A percentile compares a stretch with the other conserved stretches of the same genome.
phyloP scores from a whole-genome alignment of 1,284 basidiomycete genomes.

The Microbotryomycetes sp. region DNA sequence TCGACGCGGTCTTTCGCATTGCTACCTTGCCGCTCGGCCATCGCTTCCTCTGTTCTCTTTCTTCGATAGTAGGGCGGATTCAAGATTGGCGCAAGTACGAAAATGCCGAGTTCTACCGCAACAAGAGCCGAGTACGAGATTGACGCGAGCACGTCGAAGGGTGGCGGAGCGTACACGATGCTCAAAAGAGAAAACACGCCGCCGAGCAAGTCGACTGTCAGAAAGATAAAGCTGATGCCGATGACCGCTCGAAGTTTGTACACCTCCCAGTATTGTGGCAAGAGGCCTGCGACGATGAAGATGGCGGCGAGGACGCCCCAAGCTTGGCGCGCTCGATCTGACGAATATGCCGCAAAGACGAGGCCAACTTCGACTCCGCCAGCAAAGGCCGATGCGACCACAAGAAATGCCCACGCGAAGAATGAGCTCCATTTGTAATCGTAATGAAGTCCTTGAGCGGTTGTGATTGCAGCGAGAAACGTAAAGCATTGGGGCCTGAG shows the following conservation, averaged over 20 bases:
- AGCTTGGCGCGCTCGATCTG: background rate
- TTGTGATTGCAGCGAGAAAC: constrained; percentile 7
- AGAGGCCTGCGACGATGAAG: constrained; percentile 8
- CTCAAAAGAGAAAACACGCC: constrained; percentile 13
- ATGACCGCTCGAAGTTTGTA: constrained; percentile 13
- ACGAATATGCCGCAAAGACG: constrained; percentile 1
- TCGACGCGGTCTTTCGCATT: background rate
- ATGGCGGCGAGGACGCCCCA: constrained; percentile 10
- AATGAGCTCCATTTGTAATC: background rate
- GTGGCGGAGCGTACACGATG: constrained; percentile 4
- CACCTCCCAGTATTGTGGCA: constrained; percentile 14
- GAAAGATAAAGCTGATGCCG: constrained; percentile 20
- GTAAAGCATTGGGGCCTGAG: constrained; percentile 14
- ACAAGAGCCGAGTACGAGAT: constrained; percentile 11
- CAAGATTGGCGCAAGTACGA: constrained; percentile 8
- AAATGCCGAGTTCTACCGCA: constrained; percentile 11
- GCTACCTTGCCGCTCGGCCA: background rate
- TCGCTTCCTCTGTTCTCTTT: background rate
- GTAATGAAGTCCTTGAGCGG: constrained; percentile 16
- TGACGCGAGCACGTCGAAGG: constrained; percentile 12
- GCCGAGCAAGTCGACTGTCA: constrained; percentile 15
- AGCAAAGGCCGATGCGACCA: background rate
- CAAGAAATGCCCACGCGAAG: background rate
- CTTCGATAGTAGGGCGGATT: constrained; percentile 9
- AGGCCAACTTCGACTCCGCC: constrained; percentile 9